Evolutionary conservation across 805 yeast species (phyloP).

Genomic region (Ogataea methylovora): DNA sequence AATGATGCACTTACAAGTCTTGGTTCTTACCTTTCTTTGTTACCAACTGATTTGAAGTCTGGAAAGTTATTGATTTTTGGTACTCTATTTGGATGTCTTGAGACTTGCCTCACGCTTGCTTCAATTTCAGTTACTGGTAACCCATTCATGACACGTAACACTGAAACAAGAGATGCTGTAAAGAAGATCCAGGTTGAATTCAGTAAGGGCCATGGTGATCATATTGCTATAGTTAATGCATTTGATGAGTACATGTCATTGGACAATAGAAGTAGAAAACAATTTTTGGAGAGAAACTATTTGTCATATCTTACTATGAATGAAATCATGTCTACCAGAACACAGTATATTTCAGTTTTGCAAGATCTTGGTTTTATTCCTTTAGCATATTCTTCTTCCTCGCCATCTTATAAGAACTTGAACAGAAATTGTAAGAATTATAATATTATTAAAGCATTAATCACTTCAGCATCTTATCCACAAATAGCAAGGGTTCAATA

Average conservation of each 20-base stretch:
- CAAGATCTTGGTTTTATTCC: conserved; percentile 76
- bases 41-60: conserved; percentile 82
- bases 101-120: conserved; percentile 71
- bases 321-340: conserved; percentile 64
- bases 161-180: conserved; percentile 58
- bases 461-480: conserved; percentile 81
- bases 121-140: conserved; percentile 66
- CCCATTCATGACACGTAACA: conserved; percentile 54
- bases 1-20: conserved; percentile 54
- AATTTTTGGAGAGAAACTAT: conserved; percentile 47
- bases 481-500: conserved; percentile 71
- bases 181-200: conserved; percentile 36
- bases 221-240: conserved; percentile 58
- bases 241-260: conserved; percentile 41
- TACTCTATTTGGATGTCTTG: conserved; percentile 76
- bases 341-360: conserved; percentile 63
- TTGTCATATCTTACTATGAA: conserved; percentile 58
- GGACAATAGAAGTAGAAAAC: conserved; percentile 22
- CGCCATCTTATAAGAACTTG: conserved; percentile 18
- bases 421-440: conserved; percentile 46
- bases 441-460: conserved; percentile 52
- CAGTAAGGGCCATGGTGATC: conserved; percentile 61
- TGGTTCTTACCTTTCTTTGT: conserved; percentile 70
- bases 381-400: conserved; percentile 29
- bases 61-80: conserved; percentile 79